Evolutionary conservation across 148 eudicot genomes (phyloP).

Genomic region (Vaccinium myrtillus): DNA sequence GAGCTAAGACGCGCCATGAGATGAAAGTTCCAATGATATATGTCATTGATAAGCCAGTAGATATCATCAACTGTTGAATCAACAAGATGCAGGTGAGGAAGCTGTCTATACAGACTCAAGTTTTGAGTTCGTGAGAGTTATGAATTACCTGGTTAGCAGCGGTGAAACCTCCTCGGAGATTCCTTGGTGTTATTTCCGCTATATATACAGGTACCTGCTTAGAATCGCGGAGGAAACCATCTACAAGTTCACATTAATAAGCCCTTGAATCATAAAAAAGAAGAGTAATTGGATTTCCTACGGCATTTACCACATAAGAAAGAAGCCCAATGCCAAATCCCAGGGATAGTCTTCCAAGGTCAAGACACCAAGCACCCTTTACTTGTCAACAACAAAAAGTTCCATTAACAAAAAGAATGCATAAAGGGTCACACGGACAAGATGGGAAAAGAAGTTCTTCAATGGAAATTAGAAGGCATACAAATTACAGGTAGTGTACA

Average conservation of each 20-base stretch:
- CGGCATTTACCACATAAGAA: constrained; percentile 60
- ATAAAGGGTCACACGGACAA: background rate
- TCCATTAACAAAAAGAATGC: no score
- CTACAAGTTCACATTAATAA: background rate
- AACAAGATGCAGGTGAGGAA: constrained; percentile 11
- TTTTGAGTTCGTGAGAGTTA: background rate
- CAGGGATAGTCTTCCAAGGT: constrained; percentile 54
- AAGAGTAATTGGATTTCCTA: background rate
- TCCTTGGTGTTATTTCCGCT: constrained; percentile 88
- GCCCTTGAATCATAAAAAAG: background rate
- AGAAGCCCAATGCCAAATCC: constrained; percentile 76
- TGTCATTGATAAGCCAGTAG: constrained; percentile 58
- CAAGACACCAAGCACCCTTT: constrained; percentile 69
- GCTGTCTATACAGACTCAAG: background rate
- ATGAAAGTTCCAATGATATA: constrained; percentile 54
- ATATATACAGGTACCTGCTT: constrained; percentile 79
- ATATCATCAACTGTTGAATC: constrained; percentile 57
- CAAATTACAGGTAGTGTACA: background rate
- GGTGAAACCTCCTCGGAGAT: constrained; percentile 73
- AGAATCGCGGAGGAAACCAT: background rate
- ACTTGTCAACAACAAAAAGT: constrained; percentile 2
- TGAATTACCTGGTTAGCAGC: constrained; percentile 64
- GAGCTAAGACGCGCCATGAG: constrained; percentile 57
- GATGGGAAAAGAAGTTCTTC: background rate
- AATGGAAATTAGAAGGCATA: background rate